Base-by-base conservation (phyloP, 2,329 filamentous ascomycete genomes). In the Hyphodiscus sp. region DNA sequence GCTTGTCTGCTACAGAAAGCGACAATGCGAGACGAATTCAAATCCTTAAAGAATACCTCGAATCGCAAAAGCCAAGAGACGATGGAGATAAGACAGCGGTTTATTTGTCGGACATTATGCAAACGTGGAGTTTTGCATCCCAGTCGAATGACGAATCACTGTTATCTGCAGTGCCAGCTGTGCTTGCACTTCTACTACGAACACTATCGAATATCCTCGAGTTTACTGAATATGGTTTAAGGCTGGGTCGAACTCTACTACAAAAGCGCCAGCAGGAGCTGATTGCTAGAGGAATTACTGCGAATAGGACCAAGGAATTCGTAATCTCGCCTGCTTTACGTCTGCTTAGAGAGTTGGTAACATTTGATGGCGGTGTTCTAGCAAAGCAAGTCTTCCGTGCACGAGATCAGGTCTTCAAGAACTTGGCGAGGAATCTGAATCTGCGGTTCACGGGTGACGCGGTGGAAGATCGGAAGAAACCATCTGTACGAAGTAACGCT, bases 321-420 rank as follows among this genome's bases (percentile, higher is more conserved):
- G 75, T 97, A 54, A 91, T 96, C 56, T 94, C 90, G 2, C 92
- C 94, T 0, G 91, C 88, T 20, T 73, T 99, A 54, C 84, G 92
- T 53, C 74, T 99, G 49, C 78, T 99, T 55, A 88, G 86, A 49
- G 92, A 99, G 71, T 79, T 91, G n/a, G 82, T 89, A 16, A 83
- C 78, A 51, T 87, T 96, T 59, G 91, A 97, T 69, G 91, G 91
- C 16, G 95, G 94, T 15, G 81, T 83, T 43, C 78, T 91, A 52
- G 89, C 91, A 26, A 85, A 82, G 61, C 78, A 85, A 45, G 77
- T 96, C 33, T 95, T 95, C 68, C 79, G 86, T 50, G 84, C 85
- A 30, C 81, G 90, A 61, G 84, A 89, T 62, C 85, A 83, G 55
- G 94, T 89, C 0, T 86, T 95, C 54, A 86, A 90, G 63, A 85